Base-by-base conservation (phyloP, 306 rosid species). In the Dalbergia cultrata region DNA sequence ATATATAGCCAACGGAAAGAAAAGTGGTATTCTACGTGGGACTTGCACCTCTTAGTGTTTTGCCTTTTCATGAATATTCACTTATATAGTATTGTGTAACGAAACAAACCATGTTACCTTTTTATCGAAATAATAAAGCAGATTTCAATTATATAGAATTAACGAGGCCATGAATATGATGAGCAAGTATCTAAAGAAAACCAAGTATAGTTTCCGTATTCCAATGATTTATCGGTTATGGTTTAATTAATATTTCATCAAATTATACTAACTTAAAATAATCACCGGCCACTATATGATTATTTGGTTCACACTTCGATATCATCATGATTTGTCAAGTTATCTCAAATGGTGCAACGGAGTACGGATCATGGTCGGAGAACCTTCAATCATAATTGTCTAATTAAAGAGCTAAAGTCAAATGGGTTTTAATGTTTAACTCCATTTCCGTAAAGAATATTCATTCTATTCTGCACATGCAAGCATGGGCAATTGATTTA, bases 301-400 rank as follows among this genome's bases (percentile, higher is more conserved):
- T 61, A 59, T 68, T 60, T 44, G 70, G 19, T 50, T 37, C 49
- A 3, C n/a, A 26, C 70, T 54, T 44, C 22, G 34, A 35, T 6
- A 70, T 66, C 18, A 45, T 21, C 33, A 65, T 57, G 69, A 33
- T 61, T 17, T 4, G 56, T 22, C 39, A 62, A 44, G 49, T 52
- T 72, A 37, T 62, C 82, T 60, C 9, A 45, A 60, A 68, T 22
- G 76, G 54, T 62, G 86, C 83, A 81, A 34, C 4, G 10, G 81
- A 77, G 66, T 74, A 59, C 75, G 75, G 81, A 60, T 85, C 88
- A 53, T 49, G 86, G 44, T 67, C 63, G 71, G 58, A 49, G 35
- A 13, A 6, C 37, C 33, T 74, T 19, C 33, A 61, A 72, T 70
- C 22, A 80, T 80, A 8, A 43, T 57, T 75, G 34, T 45, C 52